A percentile compares a stretch with the other conserved stretches of the same genome.
Conservation (phyloP, 2,329 filamentous ascomycete species). For the Cladophialophora psammophila region DNA sequence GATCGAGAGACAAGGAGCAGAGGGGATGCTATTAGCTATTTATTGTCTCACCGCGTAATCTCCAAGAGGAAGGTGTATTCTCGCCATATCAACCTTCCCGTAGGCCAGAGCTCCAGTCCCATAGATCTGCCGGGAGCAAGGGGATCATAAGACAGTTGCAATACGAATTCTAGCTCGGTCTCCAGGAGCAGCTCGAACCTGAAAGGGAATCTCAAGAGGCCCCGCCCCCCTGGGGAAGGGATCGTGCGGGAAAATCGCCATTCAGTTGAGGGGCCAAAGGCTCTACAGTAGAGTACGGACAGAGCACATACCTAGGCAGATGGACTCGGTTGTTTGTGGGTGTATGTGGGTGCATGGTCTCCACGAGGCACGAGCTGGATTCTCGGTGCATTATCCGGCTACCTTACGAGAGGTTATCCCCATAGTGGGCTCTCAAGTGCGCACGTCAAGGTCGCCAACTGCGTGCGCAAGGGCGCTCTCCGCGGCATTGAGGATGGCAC, state of each 20-base stretch:
- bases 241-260: constrained; percentile 11
- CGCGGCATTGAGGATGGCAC: background rate
- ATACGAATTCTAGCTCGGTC: constrained; percentile 12
- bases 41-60: constrained; percentile 13
- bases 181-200: background rate
- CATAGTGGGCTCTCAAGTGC: background rate
- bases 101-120: background rate
- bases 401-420: constrained; percentile 3
- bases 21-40: background rate
- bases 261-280: background rate
- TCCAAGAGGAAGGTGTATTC: constrained; percentile 2
- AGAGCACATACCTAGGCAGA: no score
- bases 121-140: constrained; percentile 15
- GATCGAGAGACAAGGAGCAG: background rate
- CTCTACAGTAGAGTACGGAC: background rate
- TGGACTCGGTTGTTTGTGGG: background rate
- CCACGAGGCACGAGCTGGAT: background rate
- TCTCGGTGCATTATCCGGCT: constrained; percentile 16
- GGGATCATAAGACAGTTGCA: constrained; percentile 14
- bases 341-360: background rate
- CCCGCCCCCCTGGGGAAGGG: constrained; percentile 10
- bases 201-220: background rate
- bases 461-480: background rate
- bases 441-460: background rate
- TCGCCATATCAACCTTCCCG: background rate